Base-by-base conservation (phyloP, 192 early-diverging fungal species). In the Lobosporangium transversale region DNA sequence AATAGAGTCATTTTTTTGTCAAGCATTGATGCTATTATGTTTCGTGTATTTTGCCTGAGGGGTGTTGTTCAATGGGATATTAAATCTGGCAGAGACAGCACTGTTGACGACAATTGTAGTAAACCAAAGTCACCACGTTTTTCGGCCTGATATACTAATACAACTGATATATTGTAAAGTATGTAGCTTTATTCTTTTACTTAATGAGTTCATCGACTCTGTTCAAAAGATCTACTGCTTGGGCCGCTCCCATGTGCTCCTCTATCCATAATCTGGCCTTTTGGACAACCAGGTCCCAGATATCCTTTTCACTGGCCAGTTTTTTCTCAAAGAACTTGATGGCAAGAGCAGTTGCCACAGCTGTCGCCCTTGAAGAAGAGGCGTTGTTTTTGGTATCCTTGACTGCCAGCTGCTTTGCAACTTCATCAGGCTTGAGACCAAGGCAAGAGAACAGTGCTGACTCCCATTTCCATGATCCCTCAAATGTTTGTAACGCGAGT, bases 281-380 rank as follows among this genome's bases (percentile, higher is more conserved):
- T 3, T 66, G 43, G 12, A 56, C 53, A n/a, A 66, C 32, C 53
- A 66, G 30, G 21, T 66, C 63, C 63, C 63, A 66, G 1, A 53
- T 49, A 27, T 66, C 53, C 27, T 30, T 23, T 14, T 66, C 43
- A 18, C 57, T 55, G 43, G 50, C 12, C 30, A 66, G 53, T 27
- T 37, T 66, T 37, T 66, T 56, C 44, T 66, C 63, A 48, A 66
- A 66, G 63, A 45, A 66, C 24, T n/a, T 21, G n/a, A 66, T 37
- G 24, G 63, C 63, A 53, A 66, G 40, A 2, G 45, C 53, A 49
- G 63, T 56, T 18, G 63, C 63, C 35, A 66, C 55, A 57, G 9
- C 55, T 37, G 15, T 42, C 17, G 2, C 27, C 55, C 2, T 43
- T 57, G 37, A 24, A n/a, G n/a, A n/a, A n/a, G n/a, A n/a, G n/a